Evolutionary conservation across 345 rosid species (phyloP).

Genomic region (Pistacia integerrima): DNA sequence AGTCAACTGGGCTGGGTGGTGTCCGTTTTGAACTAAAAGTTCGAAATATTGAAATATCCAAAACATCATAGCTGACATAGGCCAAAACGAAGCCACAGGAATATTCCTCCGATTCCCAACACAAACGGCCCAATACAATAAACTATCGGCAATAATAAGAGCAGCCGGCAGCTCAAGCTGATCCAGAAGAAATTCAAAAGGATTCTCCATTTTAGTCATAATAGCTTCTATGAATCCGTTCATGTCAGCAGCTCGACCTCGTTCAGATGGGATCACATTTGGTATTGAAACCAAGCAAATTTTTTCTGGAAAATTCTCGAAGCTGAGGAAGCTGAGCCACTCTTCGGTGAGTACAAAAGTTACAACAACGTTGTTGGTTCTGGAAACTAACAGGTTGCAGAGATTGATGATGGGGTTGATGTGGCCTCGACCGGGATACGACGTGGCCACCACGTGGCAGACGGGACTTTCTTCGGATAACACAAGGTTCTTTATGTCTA

Average conservation of each 20-base stretch:
- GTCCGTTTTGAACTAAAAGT: slow-evolving; percentile 21
- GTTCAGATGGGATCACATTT: slow-evolving; percentile 30
- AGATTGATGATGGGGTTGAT: slow-evolving; percentile 23
- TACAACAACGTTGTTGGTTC: background rate
- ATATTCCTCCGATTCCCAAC: slow-evolving; percentile 27
- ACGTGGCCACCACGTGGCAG: slow-evolving; percentile 19
- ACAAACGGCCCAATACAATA: slow-evolving; percentile 12
- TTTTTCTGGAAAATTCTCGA: background rate
- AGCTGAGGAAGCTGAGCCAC: slow-evolving; percentile 15
- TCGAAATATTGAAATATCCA: slow-evolving; percentile 21
- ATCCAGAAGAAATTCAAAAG: slow-evolving; percentile 24
- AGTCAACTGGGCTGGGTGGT: slow-evolving; percentile 17
- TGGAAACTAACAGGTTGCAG: slow-evolving; percentile 7
- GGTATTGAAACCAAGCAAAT: slow-evolving; percentile 25
- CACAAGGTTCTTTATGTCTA: background rate
- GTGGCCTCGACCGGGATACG: slow-evolving; percentile 23
- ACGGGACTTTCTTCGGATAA: slow-evolving; percentile 4
- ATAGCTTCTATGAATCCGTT: slow-evolving; percentile 23
- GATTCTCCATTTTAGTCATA: slow-evolving; percentile 26
- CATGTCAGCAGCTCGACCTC: slow-evolving; percentile 13
- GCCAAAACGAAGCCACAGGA: slow-evolving; percentile 28
- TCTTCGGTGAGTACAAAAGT: slow-evolving; percentile 21
- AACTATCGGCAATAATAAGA: slow-evolving; percentile 15
- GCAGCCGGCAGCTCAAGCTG: slow-evolving; percentile 1
- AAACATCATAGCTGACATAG: slow-evolving; percentile 22